Base-by-base conservation (phyloP, 768 basidiomycete genomes). In the Suillus subluteus region DNA sequence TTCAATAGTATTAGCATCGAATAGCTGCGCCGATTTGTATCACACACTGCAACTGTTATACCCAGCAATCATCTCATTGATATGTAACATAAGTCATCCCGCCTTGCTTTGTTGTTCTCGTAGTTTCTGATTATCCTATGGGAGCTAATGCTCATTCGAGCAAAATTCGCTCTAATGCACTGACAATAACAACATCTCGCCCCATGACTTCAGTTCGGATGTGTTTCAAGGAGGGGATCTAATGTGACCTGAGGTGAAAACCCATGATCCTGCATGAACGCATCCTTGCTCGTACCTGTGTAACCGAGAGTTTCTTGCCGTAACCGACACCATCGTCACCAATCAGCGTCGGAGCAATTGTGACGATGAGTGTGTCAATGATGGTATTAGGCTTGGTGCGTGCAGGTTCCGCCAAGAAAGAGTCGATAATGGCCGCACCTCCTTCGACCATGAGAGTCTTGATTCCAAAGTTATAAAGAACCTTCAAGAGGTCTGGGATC, bases 381-480 rank as follows among this genome's bases (percentile, higher is more conserved):
- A 86, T 67, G 37, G 74, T 72, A 16, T 68, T 63, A 54, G 68
- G 67, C 32, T 62, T 48, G 21, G 66, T 41, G 56, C 9, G 11
- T 18, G 59, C 59, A 41, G 67, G 56, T 61, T 64, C 66, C 9
- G 68, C 69, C 37, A 72, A 66, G 64, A 78, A 78, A 1, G 92
- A 88, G 7, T 83, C 81, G 65, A 99, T 95, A 68, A 99, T 83
- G 11, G 80, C 79, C 11, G 94, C 91, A 18, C 98, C 98, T 62
- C 98, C 98, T 80, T 99, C 98, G 7, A 98, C 92, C 97, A 99
- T 99, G 64, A 98, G 80, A 13, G 89, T 90, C 13, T 78, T 78
- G 67, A 97, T 82, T 4, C 86, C 88, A n/a, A 83, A 79, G 13
- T 78, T 76, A n/a, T 77, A 78, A 32, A 98, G 80, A 8, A 79